These are phyloP conservation scores for Tulasnella sp. DNA, from an alignment of 768 basidiomycete genomes.

Conservation along the genomic window DNA sequence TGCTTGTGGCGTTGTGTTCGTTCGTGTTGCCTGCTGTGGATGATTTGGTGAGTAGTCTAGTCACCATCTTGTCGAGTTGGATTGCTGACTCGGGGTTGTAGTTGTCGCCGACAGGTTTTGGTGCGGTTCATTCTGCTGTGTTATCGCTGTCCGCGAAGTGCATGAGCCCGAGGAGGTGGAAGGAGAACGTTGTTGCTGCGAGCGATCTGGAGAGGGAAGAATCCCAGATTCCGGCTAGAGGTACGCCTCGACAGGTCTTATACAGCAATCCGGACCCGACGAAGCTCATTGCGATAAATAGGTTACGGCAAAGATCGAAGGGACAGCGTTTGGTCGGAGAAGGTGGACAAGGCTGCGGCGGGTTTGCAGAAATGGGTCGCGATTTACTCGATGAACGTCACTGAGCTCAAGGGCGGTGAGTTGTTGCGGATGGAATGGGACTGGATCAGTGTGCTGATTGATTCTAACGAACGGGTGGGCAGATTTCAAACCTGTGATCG, in stretches of 20 bases:
- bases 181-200: conserved; percentile 44
- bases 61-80: neutral
- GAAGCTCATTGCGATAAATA: neutral
- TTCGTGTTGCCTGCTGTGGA: conserved; percentile 58
- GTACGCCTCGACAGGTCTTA: conserved; percentile 26
- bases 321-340: conserved; percentile 14
- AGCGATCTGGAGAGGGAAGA: conserved; percentile 54
- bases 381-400: conserved; percentile 17
- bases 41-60: conserved; percentile 49
- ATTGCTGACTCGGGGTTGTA: conserved; percentile 20
- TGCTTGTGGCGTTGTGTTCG: conserved; percentile 62
- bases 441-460: neutral
- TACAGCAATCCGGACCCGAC: conserved; percentile 1
- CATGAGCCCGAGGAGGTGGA: conserved; percentile 49
- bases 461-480: too few relatives aligned
- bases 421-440: neutral
- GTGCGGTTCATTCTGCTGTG: conserved; percentile 71
- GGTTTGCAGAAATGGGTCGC: conserved; percentile 17
- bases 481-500: conserved; percentile 51
- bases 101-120: conserved; percentile 50
- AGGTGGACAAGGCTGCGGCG: conserved; percentile 15
- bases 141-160: conserved; percentile 61
- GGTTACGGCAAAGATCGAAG: conserved; percentile 8
- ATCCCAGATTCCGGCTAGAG: conserved; percentile 42
- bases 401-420: conserved; percentile 13